Evolutionary conservation across 306 rosid genomes (phyloP).

Genomic region (Glycine latifolia): DNA sequence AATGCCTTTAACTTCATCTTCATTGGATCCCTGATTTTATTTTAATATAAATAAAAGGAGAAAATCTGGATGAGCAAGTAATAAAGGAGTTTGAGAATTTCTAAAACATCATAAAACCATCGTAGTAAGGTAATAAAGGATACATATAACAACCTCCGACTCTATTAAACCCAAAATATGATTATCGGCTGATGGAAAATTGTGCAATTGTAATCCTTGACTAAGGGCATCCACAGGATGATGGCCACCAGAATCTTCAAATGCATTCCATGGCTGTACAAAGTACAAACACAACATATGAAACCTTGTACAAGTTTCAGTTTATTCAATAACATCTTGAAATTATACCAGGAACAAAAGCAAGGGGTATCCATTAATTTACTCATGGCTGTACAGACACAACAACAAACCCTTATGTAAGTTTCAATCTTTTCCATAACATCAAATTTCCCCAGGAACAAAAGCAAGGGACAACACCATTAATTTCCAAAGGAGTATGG

Average conservation of each 20-base stretch:
- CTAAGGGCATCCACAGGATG: constrained; percentile 49
- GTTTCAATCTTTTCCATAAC: constrained; percentile 33
- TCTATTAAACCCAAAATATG: constrained; percentile 49
- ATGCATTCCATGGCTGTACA: constrained; percentile 83
- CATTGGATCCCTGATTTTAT: constrained; percentile 47
- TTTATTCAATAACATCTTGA: constrained; percentile 20
- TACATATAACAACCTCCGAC: constrained; percentile 61
- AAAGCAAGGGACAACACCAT: not conserved
- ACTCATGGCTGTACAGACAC: constrained; percentile 58
- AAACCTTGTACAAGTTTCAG: constrained; percentile 20
- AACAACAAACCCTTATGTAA: constrained; percentile 10
- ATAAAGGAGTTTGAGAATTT: constrained; percentile 16
- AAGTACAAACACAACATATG: constrained; percentile 49
- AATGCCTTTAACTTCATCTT: constrained; percentile 42
- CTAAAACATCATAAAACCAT: constrained; percentile 22
- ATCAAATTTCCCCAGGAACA: constrained; percentile 4
- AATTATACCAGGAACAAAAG: not conserved
- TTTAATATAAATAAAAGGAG: no score
- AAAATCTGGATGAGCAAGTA: not conserved
- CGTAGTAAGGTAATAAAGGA: constrained; percentile 36
- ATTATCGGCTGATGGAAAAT: constrained; percentile 52
- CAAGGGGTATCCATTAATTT: not conserved
- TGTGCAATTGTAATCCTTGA: constrained; percentile 50
- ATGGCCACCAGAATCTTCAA: constrained; percentile 61
- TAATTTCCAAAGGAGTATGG: not conserved